Evolutionary conservation across 192 early-diverging fungal species (phyloP), one percentile per base, ranked within the genome.

Genomic region (Hyaloraphidium curvatum): DNA sequence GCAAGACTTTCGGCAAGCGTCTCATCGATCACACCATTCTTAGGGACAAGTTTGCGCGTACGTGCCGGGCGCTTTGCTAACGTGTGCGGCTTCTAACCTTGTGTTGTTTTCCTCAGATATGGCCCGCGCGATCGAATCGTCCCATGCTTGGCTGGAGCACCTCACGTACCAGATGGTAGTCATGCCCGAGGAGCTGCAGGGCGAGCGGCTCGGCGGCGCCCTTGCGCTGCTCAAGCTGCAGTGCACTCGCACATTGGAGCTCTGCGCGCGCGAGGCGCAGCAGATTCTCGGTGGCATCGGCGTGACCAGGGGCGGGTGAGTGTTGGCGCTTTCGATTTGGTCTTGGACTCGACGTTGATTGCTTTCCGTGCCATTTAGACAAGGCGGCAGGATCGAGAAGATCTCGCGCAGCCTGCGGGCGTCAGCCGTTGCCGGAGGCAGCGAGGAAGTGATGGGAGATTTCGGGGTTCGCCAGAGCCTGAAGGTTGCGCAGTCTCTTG

Each of bases 171-270:
- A 37, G 33, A 19, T 5, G 43, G 43, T 13, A 37, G 17, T 37
- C 17, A 11, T 37, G 7, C 43, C 11, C 25, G 7, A 19, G 4
- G 25, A 5, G 5, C 9, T 5, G 75, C 29, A 75, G 79, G 64
- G 67, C 81, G 39, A 79, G 83, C 43, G 43, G 57, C 67, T 90
- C 2, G 87, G 87, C 53, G 87, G 85, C 2, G 80, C 85, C 1
- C 83, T 90, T 62, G 87, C 87, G n/a, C 61, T 90, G 33, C 70
- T 85, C 55, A 90, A 90, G 67, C 4, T 48, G 14, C 43, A 48
- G 43, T 7, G 9, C 9, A 37, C 33, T 7, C 33, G 33, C 33
- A 37, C 33, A 37, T n/a, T 37, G 9, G 33, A 37, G 33, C 9
- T 37, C n/a, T n/a, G n/a, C n/a, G n/a, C n/a, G n/a, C n/a, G n/a